Evolutionary conservation across 352 stramenopile genomes (phyloP), one percentile per base, ranked within the genome.

Genomic region (Globisporangium sylvaticum): DNA sequence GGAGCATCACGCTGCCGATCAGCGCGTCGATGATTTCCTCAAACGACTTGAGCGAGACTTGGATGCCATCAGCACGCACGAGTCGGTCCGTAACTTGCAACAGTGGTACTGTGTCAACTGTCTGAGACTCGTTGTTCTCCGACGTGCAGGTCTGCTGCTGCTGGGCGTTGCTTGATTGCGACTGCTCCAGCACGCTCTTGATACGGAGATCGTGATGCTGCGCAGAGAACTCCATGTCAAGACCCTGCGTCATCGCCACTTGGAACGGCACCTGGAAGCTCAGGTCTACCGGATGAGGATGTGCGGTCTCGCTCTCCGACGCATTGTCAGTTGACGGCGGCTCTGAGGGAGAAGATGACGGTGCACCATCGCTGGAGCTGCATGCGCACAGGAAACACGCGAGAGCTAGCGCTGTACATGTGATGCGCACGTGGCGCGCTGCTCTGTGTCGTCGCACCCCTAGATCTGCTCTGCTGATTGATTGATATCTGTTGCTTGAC

Each of bases 71-170:
- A 3, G 85, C 78, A 12, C 72, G 53, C 24, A 92, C 70, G 8
- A 90, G 60, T 2, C 75, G 77, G 57, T 90, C 80, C 1, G 72
- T 79, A 6, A 70, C 32, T 29, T 78, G 58, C 8, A 86, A n/a
- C 8, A 9, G 2, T 10, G 37, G 66, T 0, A 32, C 7, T 15
- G 9, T 10, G 5, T 48, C 32, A 4, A 44, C n/a, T n/a, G n/a
- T 15, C 1, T 58, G 42, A 6, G 42, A 44, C 18, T 9, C 39
- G 32, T 56, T 52, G 29, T 3, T 27, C 15, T 3, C 29, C 5
- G 37, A 29, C 0, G 52, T 3, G 29, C 34, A 63, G 15, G 53
- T 53, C 24, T 68, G 39, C 18, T 57, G 44, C 24, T 68, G 39
- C 18, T 57, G 44, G 4, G 18, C 54, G 27, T 27, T 66, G 44